A percentile compares a stretch with the other conserved stretches of the same genome.
Evolutionary conservation across 805 yeast genomes (phyloP).

Genomic region (Lipomyces lipofer): DNA sequence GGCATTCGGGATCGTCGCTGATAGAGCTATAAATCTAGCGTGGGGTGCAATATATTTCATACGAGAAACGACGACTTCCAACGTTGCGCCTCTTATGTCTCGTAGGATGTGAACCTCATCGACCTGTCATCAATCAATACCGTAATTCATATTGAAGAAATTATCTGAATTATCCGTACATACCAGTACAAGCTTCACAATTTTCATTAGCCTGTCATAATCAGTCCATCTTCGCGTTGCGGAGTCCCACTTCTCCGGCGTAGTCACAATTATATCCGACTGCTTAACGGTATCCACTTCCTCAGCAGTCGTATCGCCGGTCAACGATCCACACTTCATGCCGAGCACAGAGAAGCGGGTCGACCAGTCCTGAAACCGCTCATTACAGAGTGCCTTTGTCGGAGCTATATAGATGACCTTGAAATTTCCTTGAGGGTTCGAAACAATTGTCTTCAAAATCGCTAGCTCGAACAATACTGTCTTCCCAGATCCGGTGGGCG

Average conservation of each 20-base stretch:
- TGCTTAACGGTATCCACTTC: conserved; percentile 50
- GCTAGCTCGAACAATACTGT: conserved; percentile 58
- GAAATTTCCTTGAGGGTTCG: conserved; percentile 19
- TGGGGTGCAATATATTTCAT: conserved; percentile 45
- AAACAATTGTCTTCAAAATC: conserved; percentile 42
- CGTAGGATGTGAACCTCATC: conserved; percentile 53
- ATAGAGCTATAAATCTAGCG: conserved; percentile 49
- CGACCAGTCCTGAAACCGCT: conserved; percentile 51
- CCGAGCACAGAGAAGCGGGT: conserved; percentile 44
- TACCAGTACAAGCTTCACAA: conserved; percentile 47
- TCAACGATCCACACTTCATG: conserved; percentile 51
- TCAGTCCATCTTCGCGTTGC: conserved; percentile 55
- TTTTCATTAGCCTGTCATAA: conserved; percentile 42
- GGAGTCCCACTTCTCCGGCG: conserved; percentile 66
- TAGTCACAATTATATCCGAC: conserved; percentile 56
- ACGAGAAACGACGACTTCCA: conserved; percentile 52
- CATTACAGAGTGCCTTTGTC: conserved; percentile 57
- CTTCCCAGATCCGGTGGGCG: conserved; percentile 65
- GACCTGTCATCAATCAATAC: conserved; percentile 69
- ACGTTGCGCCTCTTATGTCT: conserved; percentile 50
- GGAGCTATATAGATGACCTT: conserved; percentile 55
- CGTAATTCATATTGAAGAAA: conserved; percentile 69
- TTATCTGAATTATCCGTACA: conserved; percentile 61
- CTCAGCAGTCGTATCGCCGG: conserved; percentile 53
- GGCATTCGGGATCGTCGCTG: conserved; percentile 58